Base-by-base conservation (phyloP, 139 green algal species). In the Pleodorina starrii region DNA sequence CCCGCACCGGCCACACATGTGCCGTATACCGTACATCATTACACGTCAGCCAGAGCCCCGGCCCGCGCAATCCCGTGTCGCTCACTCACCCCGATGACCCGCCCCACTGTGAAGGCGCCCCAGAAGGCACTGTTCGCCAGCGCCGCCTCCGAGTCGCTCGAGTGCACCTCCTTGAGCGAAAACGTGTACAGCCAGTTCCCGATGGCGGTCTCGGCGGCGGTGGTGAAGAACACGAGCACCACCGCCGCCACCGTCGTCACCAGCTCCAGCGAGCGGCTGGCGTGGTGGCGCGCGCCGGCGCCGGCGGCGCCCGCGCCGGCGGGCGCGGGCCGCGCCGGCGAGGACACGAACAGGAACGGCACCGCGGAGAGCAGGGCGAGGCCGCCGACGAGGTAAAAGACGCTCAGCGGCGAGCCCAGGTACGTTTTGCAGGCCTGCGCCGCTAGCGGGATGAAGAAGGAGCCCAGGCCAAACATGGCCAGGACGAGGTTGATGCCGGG, bases 391-490 rank as follows among this genome's bases (percentile, higher is more conserved):
- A 91, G 38, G 14, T 75, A 91, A 68, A 93, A 93, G 43, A 93
- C 91, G 0, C 50, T 40, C 35, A 93, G 50, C 7, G 88, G 36
- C 6, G 63, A 72, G 44, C 88, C 91, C 12, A 79, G 21, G 36
- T 86, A 88, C 3, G 68, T 27, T 27, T 86, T 89, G 91, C 91
- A 93, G 38, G 51, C 82, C 75, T 91, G 88, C 51, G 91, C 89
- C 59, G 79, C 88, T 40, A 94, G 63, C 32, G 91, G 91, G 23
- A 94, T 91, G 79, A 90, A 92, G 85, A 94, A 94, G 48, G 66
- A 88, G 21, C 91, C 91, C 60, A 94, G 80, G 1, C 91, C 91
- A 75, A 94, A 94, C 91, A 94, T 94, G 85, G 91, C 91, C 71
- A 94, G 79, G 71, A 94, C 91, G 36, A 94, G 79, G 85, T 94